phyloP scores from a whole-genome alignment of 2,329 filamentous ascomycete genomes.

The Nakataea oryzae region DNA sequence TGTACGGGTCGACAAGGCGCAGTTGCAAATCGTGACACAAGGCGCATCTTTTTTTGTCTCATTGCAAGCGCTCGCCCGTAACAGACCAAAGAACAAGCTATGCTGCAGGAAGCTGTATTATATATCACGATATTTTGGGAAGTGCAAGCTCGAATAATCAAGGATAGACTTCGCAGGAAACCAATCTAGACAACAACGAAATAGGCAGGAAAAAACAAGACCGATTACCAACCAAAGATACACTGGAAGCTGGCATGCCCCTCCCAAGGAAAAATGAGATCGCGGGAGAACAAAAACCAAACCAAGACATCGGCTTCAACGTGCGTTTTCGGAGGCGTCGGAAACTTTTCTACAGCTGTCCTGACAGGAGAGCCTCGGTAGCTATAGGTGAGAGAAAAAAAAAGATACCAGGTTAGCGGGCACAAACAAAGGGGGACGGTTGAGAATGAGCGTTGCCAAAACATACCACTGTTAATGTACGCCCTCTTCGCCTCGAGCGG shows the following conservation, averaged over 20 bases:
- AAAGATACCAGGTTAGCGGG: conserved; percentile 19
- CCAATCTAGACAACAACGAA: background rate
- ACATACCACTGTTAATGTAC: conserved; percentile 88
- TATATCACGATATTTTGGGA: background rate
- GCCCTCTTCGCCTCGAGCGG: conserved; percentile 77
- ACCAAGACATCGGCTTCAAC: background rate
- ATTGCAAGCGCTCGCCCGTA: background rate
- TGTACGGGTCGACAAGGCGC: too few species aligned
- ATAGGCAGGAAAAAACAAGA: background rate
- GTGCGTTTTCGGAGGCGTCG: background rate
- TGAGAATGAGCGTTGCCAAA: background rate
- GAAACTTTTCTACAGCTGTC: conserved; percentile 48
- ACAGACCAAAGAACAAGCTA: background rate
- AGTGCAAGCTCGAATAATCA: background rate
- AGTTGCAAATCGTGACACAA: background rate
- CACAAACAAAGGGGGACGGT: background rate
- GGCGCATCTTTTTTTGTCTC: background rate
- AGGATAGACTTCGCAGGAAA: background rate
- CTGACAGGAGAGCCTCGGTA: conserved; percentile 70
- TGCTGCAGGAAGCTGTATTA: background rate
- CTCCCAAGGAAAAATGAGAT: background rate
- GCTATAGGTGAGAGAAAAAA: conserved; percentile 32
- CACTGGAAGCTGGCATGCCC: background rate
- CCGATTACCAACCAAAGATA: background rate
- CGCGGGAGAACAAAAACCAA: background rate